Evolutionary conservation across 306 rosid genomes (phyloP).

Genomic region (Pterocarpus macrocarpus): DNA sequence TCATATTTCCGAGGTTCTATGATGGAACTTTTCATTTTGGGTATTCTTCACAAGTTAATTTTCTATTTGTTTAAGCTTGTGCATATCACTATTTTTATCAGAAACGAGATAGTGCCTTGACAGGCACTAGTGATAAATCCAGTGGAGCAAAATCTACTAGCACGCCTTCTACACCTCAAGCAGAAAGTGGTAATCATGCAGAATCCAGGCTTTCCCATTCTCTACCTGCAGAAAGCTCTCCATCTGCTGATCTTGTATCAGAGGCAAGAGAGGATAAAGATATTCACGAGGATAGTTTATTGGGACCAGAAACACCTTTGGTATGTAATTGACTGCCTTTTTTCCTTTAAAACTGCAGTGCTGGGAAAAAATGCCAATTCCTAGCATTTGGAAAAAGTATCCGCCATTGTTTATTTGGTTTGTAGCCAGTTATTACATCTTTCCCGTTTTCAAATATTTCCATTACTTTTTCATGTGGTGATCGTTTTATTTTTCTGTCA

Average conservation of each 20-base stretch:
- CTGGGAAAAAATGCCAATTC: conserved; percentile 39
- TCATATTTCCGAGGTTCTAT: conserved; percentile 27
- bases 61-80: conserved; percentile 49
- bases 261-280: conserved; percentile 78
- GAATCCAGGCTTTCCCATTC: conserved; percentile 83
- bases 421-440: conserved; percentile 8
- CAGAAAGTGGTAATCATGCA: conserved; percentile 69
- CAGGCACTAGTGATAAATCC: conserved; percentile 84
- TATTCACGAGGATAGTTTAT: conserved; percentile 63
- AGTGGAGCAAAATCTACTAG: conserved; percentile 89
- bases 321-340: conserved; percentile 58
- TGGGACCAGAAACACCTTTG: conserved; percentile 88
- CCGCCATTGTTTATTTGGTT: conserved; percentile 33
- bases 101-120: conserved; percentile 89
- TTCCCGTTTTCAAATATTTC: conserved; percentile 3
- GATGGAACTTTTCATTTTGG: conserved; percentile 26
- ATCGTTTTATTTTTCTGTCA: conserved; percentile 16
- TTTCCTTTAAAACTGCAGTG: conserved; percentile 26
- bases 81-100: conserved; percentile 54
- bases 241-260: conserved; percentile 71
- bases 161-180: conserved; percentile 95
- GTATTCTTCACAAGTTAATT: conserved; percentile 23
- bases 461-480: conserved; percentile 16
- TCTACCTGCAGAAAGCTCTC: conserved; percentile 78
- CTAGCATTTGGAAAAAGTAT: conserved; percentile 38